Percentiles rank a stretch among this genome's conserved stretches.
phyloP scores from a whole-genome alignment of 75 land plant genomes.

The Pseudotsuga menziesii region DNA sequence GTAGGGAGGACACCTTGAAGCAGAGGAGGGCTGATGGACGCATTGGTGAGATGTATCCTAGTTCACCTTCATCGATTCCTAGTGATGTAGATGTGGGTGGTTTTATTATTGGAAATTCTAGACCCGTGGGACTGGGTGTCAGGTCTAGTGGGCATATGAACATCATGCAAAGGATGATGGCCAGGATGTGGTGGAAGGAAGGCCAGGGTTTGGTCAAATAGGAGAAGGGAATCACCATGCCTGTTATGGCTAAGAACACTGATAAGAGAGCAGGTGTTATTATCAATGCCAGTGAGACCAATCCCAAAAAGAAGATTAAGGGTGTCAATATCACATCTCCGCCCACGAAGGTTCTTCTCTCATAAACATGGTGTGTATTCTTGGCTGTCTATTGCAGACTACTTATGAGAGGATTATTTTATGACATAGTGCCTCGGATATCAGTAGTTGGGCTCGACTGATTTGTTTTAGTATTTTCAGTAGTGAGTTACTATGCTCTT shows the following conservation, averaged over 20 bases:
- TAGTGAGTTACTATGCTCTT: too few relatives aligned
- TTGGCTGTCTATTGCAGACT: not conserved
- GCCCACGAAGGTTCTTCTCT: conserved; percentile 89
- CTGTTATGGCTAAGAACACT: conserved; percentile 94
- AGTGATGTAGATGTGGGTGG: conserved; percentile 47
- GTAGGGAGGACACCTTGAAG: conserved; percentile 94
- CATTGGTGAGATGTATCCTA: conserved; percentile 20
- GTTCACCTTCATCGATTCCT: conserved; percentile 63
- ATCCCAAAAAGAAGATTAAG: conserved; percentile 66
- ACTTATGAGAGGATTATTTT: not conserved
- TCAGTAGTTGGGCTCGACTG: too few relatives aligned
- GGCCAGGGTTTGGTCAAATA: conserved; percentile 97
- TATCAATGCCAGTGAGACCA: conserved; percentile 83
- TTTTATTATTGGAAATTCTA: conserved; percentile 69
- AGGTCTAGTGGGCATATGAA: conserved; percentile 95
- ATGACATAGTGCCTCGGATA: not conserved
- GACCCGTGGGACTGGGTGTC: conserved; percentile 60
- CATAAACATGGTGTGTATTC: conserved; percentile 79
- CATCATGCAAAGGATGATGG: conserved; percentile 98
- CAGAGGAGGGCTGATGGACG: conserved; percentile 53
- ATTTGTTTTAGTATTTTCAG: too few relatives aligned
- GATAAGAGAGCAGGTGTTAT: conserved; percentile 94
- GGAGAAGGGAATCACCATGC: conserved; percentile 97
- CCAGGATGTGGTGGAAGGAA: conserved; percentile 98
- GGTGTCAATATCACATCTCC: conserved; percentile 64